phyloP scores from a whole-genome alignment of 441 rosid species.

The Erysimum cheiri region DNA sequence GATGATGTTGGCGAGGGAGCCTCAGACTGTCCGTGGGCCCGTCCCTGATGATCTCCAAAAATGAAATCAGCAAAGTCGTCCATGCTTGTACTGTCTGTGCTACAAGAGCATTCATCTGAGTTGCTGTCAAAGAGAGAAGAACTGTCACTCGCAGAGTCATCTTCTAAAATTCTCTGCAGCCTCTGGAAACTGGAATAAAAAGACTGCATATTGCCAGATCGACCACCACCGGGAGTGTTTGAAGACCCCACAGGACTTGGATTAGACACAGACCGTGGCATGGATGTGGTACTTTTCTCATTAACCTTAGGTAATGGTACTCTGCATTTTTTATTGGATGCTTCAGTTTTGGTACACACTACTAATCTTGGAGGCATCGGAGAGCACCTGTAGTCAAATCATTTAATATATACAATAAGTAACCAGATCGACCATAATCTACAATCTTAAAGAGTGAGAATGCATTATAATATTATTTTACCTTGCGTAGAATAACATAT shows the following conservation, averaged over 20 bases:
- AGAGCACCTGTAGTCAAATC: slow-evolving; percentile 68
- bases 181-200: slow-evolving; percentile 68
- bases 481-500: slow-evolving; percentile 96
- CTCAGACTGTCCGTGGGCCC: slow-evolving; percentile 56
- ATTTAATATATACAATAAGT: slow-evolving; percentile 20
- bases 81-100: slow-evolving; percentile 81
- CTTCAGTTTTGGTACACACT: slow-evolving; percentile 54
- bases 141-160: slow-evolving; percentile 85
- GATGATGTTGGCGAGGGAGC: slow-evolving; percentile 65
- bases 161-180: slow-evolving; percentile 70
- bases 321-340: slow-evolving; percentile 37
- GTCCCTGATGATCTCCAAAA: slow-evolving; percentile 61
- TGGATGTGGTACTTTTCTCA: slow-evolving; percentile 40
- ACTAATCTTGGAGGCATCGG: slow-evolving; percentile 82
- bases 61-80: slow-evolving; percentile 82
- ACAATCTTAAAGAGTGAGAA: slow-evolving; percentile 30
- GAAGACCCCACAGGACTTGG: slow-evolving; percentile 42
- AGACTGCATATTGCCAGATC: slow-evolving; percentile 59
- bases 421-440: slow-evolving; percentile 6
- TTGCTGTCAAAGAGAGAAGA: slow-evolving; percentile 85
- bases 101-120: slow-evolving; percentile 87
- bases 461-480: slow-evolving; percentile 35
- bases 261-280: slow-evolving; percentile 46
- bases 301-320: slow-evolving; percentile 48
- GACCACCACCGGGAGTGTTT: slow-evolving; percentile 43